Base-by-base conservation (phyloP, 169 alveolate genomes). In the Cryptosporidium parvum region DNA sequence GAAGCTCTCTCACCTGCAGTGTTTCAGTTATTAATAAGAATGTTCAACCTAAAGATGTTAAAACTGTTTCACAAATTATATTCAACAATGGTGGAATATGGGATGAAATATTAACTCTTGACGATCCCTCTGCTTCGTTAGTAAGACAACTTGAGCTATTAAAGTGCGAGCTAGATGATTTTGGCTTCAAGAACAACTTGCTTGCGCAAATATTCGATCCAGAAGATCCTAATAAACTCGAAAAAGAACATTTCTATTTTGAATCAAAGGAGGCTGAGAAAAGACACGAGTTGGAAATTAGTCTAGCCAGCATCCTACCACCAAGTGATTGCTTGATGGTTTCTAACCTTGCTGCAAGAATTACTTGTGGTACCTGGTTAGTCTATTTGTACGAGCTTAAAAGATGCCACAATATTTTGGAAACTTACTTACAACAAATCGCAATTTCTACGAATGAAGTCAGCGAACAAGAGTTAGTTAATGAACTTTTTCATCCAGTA, bases 331-430 rank as follows among this genome's bases (percentile, higher is more conserved):
- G 75, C 31, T 16, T 80, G 69, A 62, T 65, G 37, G 73, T 65
- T 21, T 80, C 89, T n/a, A 95, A 96, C 53, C 86, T 96, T 85
- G 97, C 97, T 42, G 95, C 97, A 23, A 92, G 93, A 35, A 95
- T 95, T 16, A 95, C 96, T 52, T 93, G 94, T 61, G 97, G 96
- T 12, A 96, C 98, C 9, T 96, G 98, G 98, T 91, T 96, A 52
- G 96, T 96, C 3, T 96, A 95, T 75, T 86, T 93, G 35, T 96
- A 94, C 53, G 98, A 96, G 91, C 87, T 96, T 29, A 91, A 93
- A 65, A 69, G 98, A 52, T 95, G 80, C 12, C 53, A 62, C 56
- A 58, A 26, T 80, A 80, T 80, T 61, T 58, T 80, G 58, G 89
- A 80, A 21, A 80, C 89, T 21, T 80, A 62, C 48, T 44, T 80